These are phyloP conservation scores for Penicillium silybi DNA, from an alignment of 495 filamentous ascomycete genomes.

Conservation along the genomic window DNA sequence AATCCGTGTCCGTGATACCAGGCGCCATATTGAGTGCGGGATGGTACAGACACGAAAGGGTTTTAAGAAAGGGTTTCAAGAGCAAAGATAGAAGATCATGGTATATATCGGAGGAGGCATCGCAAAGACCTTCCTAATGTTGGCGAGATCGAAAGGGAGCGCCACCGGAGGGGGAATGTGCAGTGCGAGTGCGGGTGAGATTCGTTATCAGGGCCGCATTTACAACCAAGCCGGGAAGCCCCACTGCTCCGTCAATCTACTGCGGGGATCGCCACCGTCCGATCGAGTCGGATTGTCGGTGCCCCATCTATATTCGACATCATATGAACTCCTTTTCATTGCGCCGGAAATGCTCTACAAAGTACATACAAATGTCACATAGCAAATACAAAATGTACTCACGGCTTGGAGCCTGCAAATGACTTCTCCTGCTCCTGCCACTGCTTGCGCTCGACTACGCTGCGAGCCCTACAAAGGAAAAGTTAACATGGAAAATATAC, in stretches of 20 bases:
- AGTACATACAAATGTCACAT: conserved; percentile 11
- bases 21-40: conserved; percentile 35
- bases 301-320: background rate
- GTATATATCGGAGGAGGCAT: background rate
- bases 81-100: background rate
- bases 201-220: conserved; percentile 3
- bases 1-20: conserved; percentile 44
- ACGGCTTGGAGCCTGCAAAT: conserved; percentile 32
- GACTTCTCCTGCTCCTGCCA: conserved; percentile 45
- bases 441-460: conserved; percentile 42
- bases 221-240: conserved; percentile 1
- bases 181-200: background rate
- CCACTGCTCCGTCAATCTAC: conserved; percentile 13
- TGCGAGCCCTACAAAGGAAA: conserved; percentile 32
- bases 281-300: conserved; percentile 16
- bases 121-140: conserved; percentile 21
- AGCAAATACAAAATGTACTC: conserved; percentile 15
- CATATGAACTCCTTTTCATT: background rate
- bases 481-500: conserved; percentile 9
- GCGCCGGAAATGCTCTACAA: conserved; percentile 16
- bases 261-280: conserved; percentile 48
- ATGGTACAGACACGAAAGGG: background rate
- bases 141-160: background rate
- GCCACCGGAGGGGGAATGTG: background rate
- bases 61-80: conserved; percentile 16